A percentile compares a stretch with the other conserved stretches of the same genome.
Conservation (phyloP, 306 rosid genomes). For the Prunus mume region DNA sequence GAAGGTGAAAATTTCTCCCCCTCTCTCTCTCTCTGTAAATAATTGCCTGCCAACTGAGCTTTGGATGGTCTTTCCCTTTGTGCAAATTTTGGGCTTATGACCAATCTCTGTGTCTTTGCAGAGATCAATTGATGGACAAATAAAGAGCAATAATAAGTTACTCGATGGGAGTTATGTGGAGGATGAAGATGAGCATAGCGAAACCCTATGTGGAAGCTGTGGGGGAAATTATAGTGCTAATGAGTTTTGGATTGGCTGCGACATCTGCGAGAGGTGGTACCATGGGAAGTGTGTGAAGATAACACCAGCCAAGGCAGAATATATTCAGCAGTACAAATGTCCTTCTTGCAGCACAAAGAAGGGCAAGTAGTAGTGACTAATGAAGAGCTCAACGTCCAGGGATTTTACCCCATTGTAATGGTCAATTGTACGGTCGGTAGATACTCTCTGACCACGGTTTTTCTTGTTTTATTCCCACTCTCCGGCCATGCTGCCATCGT, state of each 20-base stretch:
- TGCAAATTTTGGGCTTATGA: conserved; percentile 8
- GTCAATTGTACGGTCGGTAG: neutral
- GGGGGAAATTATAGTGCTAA: conserved; percentile 51
- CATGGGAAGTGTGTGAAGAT: conserved; percentile 66
- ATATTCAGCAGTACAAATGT: conserved; percentile 53
- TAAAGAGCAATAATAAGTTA: conserved; percentile 38
- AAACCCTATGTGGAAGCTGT: conserved; percentile 62
- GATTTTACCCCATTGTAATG: conserved; percentile 1
- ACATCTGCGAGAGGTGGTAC: conserved; percentile 63
- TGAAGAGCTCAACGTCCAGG: neutral
- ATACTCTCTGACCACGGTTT: neutral
- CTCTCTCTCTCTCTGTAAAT: neutral
- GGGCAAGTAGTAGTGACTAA: conserved; percentile 32
- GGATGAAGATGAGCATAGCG: conserved; percentile 49
- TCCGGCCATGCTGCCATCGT: neutral
- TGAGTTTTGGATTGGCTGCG: conserved; percentile 66
- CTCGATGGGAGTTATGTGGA: conserved; percentile 44
- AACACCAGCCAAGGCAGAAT: conserved; percentile 55
- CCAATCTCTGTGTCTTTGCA: conserved; percentile 22
- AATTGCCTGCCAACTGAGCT: neutral
- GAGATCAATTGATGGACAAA: conserved; percentile 49
- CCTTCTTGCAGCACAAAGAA: conserved; percentile 52
- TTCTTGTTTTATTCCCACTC: neutral
- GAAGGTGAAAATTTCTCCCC: conserved; percentile 40
- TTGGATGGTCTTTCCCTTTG: neutral